phyloP scores from a whole-genome alignment of 2,329 filamentous ascomycete genomes.

The Phialophora macrospora region DNA sequence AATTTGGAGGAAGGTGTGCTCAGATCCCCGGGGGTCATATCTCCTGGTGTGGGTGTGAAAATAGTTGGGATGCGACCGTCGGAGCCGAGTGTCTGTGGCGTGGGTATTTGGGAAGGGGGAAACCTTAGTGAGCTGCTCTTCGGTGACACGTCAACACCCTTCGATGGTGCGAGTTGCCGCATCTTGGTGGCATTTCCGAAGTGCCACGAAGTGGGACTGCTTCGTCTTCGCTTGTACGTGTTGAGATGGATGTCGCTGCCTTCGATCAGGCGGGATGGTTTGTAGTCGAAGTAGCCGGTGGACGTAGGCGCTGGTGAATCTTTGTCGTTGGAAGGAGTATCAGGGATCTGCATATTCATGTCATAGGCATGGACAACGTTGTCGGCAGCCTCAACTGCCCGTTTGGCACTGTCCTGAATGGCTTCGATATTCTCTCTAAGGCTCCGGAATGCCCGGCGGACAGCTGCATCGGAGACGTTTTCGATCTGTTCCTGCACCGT shows the following conservation, averaged over 20 bases:
- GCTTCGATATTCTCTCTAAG: conserved; percentile 72
- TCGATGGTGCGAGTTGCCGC: conserved; percentile 45
- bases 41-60: conserved; percentile 27
- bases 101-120: conserved; percentile 11
- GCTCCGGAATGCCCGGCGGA: conserved; percentile 63
- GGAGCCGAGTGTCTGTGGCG: conserved; percentile 30
- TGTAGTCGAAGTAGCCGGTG: conserved; percentile 42
- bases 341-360: conserved; percentile 75
- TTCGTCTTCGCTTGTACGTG: conserved; percentile 53
- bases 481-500: conserved; percentile 70
- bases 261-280: conserved; percentile 50
- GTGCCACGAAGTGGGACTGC: conserved; percentile 47
- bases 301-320: conserved; percentile 43
- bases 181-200: conserved; percentile 46
- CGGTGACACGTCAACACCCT: conserved; percentile 47
- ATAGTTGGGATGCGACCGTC: conserved; percentile 26
- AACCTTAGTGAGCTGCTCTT: conserved; percentile 16
- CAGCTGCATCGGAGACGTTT: conserved; percentile 56
- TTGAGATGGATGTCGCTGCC: conserved; percentile 52
- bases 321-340: conserved; percentile 58
- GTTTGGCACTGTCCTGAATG: conserved; percentile 73
- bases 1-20: conserved; percentile 29
- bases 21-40: conserved; percentile 23
- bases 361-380: conserved; percentile 78
- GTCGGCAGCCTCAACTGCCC: conserved; percentile 74